These are phyloP conservation scores for Globisporangium cystogenes DNA, from an alignment of 352 stramenopile species.

Conservation along the genomic window DNA sequence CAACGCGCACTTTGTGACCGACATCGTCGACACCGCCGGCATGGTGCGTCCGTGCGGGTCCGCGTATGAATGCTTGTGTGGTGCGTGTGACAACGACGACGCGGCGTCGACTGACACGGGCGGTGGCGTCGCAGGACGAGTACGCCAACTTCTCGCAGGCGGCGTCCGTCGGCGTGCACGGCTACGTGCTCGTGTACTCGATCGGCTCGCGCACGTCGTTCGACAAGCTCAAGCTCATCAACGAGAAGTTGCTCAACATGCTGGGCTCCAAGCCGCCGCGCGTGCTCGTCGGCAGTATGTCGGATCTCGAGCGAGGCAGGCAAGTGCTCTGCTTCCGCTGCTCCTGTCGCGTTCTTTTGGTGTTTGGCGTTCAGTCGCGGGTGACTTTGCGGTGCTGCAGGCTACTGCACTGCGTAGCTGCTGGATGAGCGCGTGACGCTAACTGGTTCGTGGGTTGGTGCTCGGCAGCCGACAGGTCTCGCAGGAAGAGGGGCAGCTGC, in stretches of 20 bases:
- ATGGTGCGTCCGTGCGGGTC: slow-evolving; percentile 69
- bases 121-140: slow-evolving; percentile 90
- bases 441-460: neutral
- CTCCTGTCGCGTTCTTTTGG: neutral
- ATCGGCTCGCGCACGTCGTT: slow-evolving; percentile 92
- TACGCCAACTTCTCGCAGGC: slow-evolving; percentile 96
- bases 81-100: no score
- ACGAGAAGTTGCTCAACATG: slow-evolving; percentile 93
- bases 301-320: slow-evolving; percentile 90
- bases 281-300: slow-evolving; percentile 95
- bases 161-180: slow-evolving; percentile 93
- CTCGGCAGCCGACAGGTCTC: slow-evolving; percentile 63
- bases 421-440: no score
- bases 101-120: no score
- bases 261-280: slow-evolving; percentile 90
- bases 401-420: neutral
- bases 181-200: slow-evolving; percentile 95
- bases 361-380: neutral
- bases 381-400: neutral
- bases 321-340: slow-evolving; percentile 29
- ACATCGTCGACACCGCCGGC: slow-evolving; percentile 96
- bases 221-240: slow-evolving; percentile 93
- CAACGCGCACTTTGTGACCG: slow-evolving; percentile 95
- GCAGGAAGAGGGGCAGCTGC: slow-evolving; percentile 77
- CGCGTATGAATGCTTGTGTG: no score